Conservation (phyloP, 2,329 filamentous ascomycete species). For the Purpureocillium lavendulum region DNA sequence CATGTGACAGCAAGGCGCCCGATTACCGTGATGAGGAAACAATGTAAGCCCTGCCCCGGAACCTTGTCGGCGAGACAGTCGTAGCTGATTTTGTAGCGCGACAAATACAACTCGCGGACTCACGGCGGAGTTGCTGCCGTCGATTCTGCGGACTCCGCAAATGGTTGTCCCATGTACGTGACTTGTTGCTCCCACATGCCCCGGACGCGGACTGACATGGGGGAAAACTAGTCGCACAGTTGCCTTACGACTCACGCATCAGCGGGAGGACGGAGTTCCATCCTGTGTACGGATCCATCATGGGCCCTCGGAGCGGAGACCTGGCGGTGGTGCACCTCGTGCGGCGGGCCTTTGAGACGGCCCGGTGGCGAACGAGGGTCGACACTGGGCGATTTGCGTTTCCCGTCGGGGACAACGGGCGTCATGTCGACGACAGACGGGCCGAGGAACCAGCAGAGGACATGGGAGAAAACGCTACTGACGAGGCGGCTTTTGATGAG, state of each 20-base stretch:
- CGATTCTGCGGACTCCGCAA: conserved; percentile 20
- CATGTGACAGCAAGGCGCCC: conserved; percentile 11
- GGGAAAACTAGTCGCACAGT: conserved; percentile 17
- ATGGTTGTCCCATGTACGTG: conserved; percentile 26
- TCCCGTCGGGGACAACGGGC: conserved; percentile 11
- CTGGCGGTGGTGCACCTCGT: conserved; percentile 17
- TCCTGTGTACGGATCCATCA: conserved; percentile 20
- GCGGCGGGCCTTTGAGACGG: conserved; percentile 17
- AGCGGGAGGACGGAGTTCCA: conserved; percentile 18
- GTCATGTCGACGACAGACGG: conserved; percentile 6
- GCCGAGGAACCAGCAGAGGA: neutral
- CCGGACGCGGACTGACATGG: neutral
- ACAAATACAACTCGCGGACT: too few relatives aligned
- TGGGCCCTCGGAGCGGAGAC: conserved; percentile 18
- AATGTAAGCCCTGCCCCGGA: too few relatives aligned
- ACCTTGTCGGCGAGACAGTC: too few relatives aligned
- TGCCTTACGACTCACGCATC: conserved; percentile 20
- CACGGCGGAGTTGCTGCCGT: conserved; percentile 16
- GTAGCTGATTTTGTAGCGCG: too few relatives aligned
- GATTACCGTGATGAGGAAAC: conserved; percentile 17
- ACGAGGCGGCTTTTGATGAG: neutral
- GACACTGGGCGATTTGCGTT: conserved; percentile 19
- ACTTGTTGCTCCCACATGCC: neutral
- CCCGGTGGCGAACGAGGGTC: conserved; percentile 18
- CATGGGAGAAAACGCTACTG: neutral